phyloP scores from a whole-genome alignment of 805 yeast species.

The Candida maris region DNA sequence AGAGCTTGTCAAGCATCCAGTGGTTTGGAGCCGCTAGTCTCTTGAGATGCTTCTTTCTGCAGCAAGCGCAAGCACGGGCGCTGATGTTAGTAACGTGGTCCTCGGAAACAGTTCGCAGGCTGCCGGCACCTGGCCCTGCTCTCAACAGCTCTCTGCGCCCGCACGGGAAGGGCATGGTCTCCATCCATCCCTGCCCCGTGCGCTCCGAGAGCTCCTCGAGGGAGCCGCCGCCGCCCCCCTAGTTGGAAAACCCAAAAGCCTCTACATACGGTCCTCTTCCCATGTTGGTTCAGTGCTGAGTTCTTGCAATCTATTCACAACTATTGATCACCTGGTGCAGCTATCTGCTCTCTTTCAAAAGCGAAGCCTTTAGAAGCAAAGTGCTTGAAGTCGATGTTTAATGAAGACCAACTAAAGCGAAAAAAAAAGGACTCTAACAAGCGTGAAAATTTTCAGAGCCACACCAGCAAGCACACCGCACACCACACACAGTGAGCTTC shows the following conservation, averaged over 20 bases:
- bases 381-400: background rate
- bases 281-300: conserved; percentile 41
- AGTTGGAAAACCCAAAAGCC: too few species aligned
- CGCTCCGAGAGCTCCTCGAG: too few species aligned
- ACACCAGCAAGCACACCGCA: too few species aligned
- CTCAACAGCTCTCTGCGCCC: too few species aligned
- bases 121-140: too few species aligned
- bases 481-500: too few species aligned
- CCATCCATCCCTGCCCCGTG: too few species aligned
- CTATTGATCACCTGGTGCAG: background rate
- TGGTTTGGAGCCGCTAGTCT: conserved; percentile 99
- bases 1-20: conserved; percentile 99
- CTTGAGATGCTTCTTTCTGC: conserved; percentile 96
- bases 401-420: too few species aligned
- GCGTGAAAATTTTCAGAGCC: conserved; percentile 9
- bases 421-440: too few species aligned
- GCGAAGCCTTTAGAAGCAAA: background rate
- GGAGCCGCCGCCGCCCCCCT: too few species aligned
- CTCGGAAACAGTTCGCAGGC: too few species aligned
- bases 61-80: conserved; percentile 14
- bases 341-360: background rate
- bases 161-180: too few species aligned
- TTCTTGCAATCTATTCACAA: conserved; percentile 4
- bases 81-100: conserved; percentile 1
- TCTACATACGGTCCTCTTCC: conserved; percentile 72